Conservation (phyloP, 495 filamentous ascomycete species). For the Trichocladium antarcticum region DNA sequence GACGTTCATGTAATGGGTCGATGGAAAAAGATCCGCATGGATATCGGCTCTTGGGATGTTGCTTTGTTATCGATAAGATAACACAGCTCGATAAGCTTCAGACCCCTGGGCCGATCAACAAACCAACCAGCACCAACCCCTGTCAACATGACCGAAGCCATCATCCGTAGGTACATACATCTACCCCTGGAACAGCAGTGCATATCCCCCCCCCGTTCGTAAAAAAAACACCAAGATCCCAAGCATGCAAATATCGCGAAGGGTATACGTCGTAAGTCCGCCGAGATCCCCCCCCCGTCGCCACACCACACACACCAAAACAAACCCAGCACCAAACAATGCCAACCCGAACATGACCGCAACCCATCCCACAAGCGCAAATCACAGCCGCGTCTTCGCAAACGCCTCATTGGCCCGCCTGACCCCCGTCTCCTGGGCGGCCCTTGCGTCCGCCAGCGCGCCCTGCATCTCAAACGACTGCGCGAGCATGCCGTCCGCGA, state of each 20-base stretch:
- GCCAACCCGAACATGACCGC: background rate
- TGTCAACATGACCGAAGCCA: background rate
- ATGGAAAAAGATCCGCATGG: background rate
- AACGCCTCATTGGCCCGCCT: conserved; percentile 25
- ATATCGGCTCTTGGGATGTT: background rate
- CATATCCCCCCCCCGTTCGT: background rate
- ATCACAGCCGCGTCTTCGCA: conserved; percentile 12
- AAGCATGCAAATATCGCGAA: background rate
- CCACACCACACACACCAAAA: background rate
- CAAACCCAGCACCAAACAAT: background rate
- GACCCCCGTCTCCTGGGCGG: conserved; percentile 19
- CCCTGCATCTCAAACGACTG: conserved; percentile 65
- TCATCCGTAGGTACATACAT: background rate
- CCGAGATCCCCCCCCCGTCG: background rate
- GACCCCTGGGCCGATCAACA: background rate
- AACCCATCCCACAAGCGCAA: background rate
- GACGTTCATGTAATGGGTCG: background rate
- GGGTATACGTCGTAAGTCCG: background rate
- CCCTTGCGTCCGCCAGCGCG: conserved; percentile 49
- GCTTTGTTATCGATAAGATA: conserved; percentile 1
- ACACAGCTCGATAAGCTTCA: too few species aligned
- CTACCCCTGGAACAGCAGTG: background rate
- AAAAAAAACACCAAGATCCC: background rate
- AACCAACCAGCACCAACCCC: background rate
- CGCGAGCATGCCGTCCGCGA: conserved; percentile 68